A percentile compares a stretch with the other conserved stretches of the same genome.
These are phyloP conservation scores for Lolium rigidum DNA, from an alignment of 176 grass and related monocot genomes.

Conservation along the genomic window DNA sequence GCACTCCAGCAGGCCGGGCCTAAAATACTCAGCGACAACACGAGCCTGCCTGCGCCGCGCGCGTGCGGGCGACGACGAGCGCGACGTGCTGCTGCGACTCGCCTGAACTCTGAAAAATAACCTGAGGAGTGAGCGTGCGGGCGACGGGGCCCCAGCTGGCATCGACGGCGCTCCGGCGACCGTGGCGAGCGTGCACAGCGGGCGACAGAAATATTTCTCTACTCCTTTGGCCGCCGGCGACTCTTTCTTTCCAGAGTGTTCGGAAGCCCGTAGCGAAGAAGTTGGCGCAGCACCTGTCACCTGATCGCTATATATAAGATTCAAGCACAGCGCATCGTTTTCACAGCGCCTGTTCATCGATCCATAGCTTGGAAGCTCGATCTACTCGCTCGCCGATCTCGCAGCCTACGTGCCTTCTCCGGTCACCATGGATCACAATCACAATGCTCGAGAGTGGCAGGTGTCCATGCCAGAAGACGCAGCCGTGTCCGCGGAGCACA, in stretches of 20 bases:
- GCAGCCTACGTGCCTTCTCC: too few species aligned
- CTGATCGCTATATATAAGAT: not conserved
- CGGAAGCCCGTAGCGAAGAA: not conserved
- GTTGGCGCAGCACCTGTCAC: not conserved
- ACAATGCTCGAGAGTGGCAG: not conserved
- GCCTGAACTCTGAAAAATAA: not conserved
- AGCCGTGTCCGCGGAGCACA: not conserved
- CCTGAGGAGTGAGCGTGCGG: not conserved
- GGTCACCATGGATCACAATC: not conserved
- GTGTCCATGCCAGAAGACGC: not conserved
- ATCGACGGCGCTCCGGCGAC: not conserved
- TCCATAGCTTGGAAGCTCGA: not conserved
- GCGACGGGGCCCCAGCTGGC: not conserved
- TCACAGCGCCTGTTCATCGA: not conserved
- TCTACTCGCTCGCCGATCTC: too few species aligned
- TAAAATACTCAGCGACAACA: not conserved
- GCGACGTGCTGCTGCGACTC: not conserved
- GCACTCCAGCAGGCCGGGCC: not conserved
- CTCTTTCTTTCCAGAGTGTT: not conserved
- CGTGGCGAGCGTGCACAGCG: not conserved
- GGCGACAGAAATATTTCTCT: not conserved
- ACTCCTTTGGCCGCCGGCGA: not conserved
- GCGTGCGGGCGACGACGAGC: not conserved
- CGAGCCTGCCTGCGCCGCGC: not conserved
- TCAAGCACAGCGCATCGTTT: not conserved